Conservation (phyloP, 164 flowering plant species). For the Macadamia integrifolia region DNA sequence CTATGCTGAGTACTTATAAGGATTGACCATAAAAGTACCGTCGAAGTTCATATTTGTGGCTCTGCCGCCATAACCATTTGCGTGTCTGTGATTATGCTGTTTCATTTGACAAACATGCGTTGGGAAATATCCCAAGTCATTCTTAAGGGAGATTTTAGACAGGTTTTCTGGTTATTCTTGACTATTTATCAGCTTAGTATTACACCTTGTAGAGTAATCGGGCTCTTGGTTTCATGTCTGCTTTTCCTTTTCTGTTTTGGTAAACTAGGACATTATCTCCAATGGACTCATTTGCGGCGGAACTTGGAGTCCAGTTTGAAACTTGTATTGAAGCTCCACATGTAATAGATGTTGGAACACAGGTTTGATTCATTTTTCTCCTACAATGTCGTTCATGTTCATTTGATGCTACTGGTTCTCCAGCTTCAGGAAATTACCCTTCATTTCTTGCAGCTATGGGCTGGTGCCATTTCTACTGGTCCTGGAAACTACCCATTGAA, state of each 20-base stretch:
- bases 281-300: slow-evolving; percentile 82
- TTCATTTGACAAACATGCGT: too few relatives aligned
- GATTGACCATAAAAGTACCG: too few relatives aligned
- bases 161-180: too few relatives aligned
- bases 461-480: slow-evolving; percentile 65
- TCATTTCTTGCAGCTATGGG: slow-evolving; percentile 59
- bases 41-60: too few relatives aligned
- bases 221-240: too few relatives aligned
- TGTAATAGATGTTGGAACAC: slow-evolving; percentile 79
- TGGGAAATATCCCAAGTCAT: too few relatives aligned
- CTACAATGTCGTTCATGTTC: neutral
- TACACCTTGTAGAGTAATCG: too few relatives aligned
- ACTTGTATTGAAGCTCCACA: slow-evolving; percentile 95
- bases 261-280: slow-evolving; percentile 83
- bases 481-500: slow-evolving; percentile 73
- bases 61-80: too few relatives aligned
- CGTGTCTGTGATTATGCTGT: too few relatives aligned
- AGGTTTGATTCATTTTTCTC: slow-evolving; percentile 34
- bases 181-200: too few relatives aligned
- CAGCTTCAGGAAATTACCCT: slow-evolving; percentile 4
- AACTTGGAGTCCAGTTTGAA: slow-evolving; percentile 92
- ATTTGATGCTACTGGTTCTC: slow-evolving; percentile 6
- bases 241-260: neutral
- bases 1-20: too few relatives aligned
- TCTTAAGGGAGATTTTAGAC: too few relatives aligned